These are phyloP conservation scores for Ganoderma multipileum DNA, from an alignment of 1,284 basidiomycete genomes.

Conservation along the genomic window DNA sequence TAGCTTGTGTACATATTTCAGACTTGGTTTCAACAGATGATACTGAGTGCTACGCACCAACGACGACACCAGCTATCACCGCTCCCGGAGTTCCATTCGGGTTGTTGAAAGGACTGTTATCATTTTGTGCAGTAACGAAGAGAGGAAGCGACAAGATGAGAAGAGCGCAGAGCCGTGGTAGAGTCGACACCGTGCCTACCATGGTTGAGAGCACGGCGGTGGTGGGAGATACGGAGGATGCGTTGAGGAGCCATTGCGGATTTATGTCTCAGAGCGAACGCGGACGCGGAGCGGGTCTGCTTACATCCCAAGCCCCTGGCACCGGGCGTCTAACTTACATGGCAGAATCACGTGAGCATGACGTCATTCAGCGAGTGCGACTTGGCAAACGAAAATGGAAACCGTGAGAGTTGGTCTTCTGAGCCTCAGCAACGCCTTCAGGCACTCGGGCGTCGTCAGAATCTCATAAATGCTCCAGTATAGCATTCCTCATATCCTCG, in stretches of 20 bases:
- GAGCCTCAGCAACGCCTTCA: neutral
- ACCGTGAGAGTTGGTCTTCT: too few species aligned
- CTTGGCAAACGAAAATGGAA: too few species aligned
- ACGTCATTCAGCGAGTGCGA: neutral
- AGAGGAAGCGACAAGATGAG: conserved; percentile 24
- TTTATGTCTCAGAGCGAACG: neutral
- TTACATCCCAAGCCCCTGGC: neutral
- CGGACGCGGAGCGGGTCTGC: neutral
- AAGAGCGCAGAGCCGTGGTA: neutral
- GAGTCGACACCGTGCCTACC: neutral
- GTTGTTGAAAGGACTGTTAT: conserved; percentile 10
- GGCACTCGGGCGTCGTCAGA: neutral
- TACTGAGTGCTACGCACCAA: conserved; percentile 17
- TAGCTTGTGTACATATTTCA: conserved; percentile 8
- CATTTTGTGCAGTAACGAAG: conserved; percentile 23
- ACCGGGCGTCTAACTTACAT: neutral
- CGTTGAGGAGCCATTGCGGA: conserved; percentile 10
- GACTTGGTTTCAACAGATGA: too few species aligned
- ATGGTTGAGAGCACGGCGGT: conserved; percentile 11
- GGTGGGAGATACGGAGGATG: conserved; percentile 9
- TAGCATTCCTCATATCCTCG: too few species aligned
- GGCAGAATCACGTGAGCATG: neutral
- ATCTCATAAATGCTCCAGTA: neutral
- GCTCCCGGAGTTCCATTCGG: conserved; percentile 18
- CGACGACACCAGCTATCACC: conserved; percentile 27